These are phyloP conservation scores for Globisporangium viniferum DNA, from an alignment of 352 stramenopile species.

Conservation along the genomic window DNA sequence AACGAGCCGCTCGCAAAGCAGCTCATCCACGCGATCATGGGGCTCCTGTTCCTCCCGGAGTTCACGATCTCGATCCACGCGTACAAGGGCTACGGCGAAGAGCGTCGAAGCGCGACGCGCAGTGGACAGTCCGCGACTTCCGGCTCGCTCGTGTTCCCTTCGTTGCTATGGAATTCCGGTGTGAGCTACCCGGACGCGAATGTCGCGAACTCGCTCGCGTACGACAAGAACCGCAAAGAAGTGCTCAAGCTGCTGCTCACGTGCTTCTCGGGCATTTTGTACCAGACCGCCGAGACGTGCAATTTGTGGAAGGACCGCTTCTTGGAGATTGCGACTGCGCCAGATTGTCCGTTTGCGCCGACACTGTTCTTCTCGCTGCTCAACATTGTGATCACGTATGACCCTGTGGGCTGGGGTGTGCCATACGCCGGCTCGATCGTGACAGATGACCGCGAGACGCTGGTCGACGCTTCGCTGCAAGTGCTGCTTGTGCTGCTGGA, in stretches of 20 bases:
- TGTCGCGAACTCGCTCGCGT: slow-evolving; percentile 59
- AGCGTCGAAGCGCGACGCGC: slow-evolving; percentile 60
- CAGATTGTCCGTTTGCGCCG: slow-evolving; percentile 90
- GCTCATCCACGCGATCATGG: slow-evolving; percentile 86
- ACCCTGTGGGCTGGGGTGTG: slow-evolving; percentile 89
- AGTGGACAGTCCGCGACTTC: slow-evolving; percentile 36
- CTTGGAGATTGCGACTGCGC: slow-evolving; percentile 86
- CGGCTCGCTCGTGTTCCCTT: slow-evolving; percentile 60
- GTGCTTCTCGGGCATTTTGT: slow-evolving; percentile 95
- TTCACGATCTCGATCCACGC: slow-evolving; percentile 84
- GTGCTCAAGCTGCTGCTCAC: slow-evolving; percentile 93
- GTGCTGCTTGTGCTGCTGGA: slow-evolving; percentile 94
- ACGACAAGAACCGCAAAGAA: slow-evolving; percentile 95
- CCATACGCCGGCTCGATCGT: slow-evolving; percentile 90
- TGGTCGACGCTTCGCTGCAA: slow-evolving; percentile 92
- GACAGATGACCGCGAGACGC: slow-evolving; percentile 81
- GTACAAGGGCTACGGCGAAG: slow-evolving; percentile 79
- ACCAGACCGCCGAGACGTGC: slow-evolving; percentile 90
- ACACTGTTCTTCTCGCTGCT: slow-evolving; percentile 96
- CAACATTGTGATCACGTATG: slow-evolving; percentile 94
- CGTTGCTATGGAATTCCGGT: slow-evolving; percentile 74
- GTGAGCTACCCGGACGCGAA: slow-evolving; percentile 80
- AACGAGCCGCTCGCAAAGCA: slow-evolving; percentile 58
- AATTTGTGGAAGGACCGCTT: slow-evolving; percentile 90
- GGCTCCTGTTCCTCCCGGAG: slow-evolving; percentile 80